phyloP scores from a whole-genome alignment of 257 asterid genomes.

The Avicennia marina region DNA sequence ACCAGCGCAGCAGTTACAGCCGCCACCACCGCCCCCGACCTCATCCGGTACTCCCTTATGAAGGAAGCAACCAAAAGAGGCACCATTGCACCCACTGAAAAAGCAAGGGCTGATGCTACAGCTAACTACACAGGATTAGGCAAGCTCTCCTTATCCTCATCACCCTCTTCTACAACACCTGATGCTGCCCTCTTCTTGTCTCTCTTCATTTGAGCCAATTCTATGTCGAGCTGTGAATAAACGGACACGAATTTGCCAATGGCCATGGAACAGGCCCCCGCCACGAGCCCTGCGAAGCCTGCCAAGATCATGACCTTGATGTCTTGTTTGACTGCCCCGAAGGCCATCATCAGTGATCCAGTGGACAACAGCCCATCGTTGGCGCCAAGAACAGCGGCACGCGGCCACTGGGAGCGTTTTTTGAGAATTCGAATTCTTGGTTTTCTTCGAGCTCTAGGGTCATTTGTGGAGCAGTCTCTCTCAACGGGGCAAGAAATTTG shows the following conservation, averaged over 20 bases:
- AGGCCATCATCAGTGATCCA: slow-evolving; percentile 75
- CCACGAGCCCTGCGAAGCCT: slow-evolving; percentile 75
- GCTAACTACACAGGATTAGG: slow-evolving; percentile 78
- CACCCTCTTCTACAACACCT: slow-evolving; percentile 12
- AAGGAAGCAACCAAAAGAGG: slow-evolving; percentile 73
- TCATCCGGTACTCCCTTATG: slow-evolving; percentile 51
- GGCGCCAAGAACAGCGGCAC: slow-evolving; percentile 86
- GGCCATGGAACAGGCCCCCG: slow-evolving; percentile 90
- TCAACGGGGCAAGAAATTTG: slow-evolving; percentile 14
- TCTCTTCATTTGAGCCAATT: slow-evolving; percentile 54
- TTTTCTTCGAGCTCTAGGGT: slow-evolving; percentile 19
- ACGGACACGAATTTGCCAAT: slow-evolving; percentile 82
- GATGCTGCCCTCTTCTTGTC: slow-evolving; percentile 22
- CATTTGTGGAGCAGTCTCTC: slow-evolving; percentile 21
- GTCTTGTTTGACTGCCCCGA: slow-evolving; percentile 75
- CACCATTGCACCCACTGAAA: slow-evolving; percentile 66
- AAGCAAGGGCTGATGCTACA: slow-evolving; percentile 70
- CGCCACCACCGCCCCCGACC: slow-evolving; percentile 48
- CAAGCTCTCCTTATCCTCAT: slow-evolving; percentile 23
- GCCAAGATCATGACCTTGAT: slow-evolving; percentile 64
- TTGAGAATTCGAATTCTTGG: slow-evolving; percentile 53
- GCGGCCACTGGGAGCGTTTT: slow-evolving; percentile 75
- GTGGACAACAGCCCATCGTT: slow-evolving; percentile 78
- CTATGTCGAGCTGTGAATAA: slow-evolving; percentile 68
- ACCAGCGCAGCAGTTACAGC: slow-evolving; percentile 59